A percentile compares a stretch with the other conserved stretches of the same genome.
These are phyloP conservation scores for Backusella luteola DNA, from an alignment of 192 early-diverging fungal species.

Conservation along the genomic window DNA sequence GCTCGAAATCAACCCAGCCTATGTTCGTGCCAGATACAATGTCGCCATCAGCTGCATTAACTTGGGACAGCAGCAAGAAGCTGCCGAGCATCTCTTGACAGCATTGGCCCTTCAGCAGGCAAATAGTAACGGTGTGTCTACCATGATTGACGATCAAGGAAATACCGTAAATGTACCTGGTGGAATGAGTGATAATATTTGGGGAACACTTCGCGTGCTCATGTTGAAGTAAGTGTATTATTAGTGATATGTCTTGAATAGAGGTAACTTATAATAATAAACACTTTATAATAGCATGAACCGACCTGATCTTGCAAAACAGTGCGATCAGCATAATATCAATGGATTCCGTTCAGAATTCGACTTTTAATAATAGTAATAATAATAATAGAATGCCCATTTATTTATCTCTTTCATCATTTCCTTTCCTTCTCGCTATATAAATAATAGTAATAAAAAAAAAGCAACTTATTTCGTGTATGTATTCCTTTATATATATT, in stretches of 20 bases:
- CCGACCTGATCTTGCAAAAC: slow-evolving; percentile 75
- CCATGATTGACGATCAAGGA: slow-evolving; percentile 21
- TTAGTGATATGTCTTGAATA: background rate
- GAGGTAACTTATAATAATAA: background rate
- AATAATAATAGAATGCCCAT: background rate
- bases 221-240: slow-evolving; percentile 35
- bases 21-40: slow-evolving; percentile 96
- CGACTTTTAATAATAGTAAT: slow-evolving; percentile 59
- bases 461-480: no score
- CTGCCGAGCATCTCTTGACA: slow-evolving; percentile 89
- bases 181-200: slow-evolving; percentile 73
- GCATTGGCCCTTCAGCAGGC: slow-evolving; percentile 79
- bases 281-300: slow-evolving; percentile 63
- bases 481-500: no score
- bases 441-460: no score
- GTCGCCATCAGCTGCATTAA: slow-evolving; percentile 92
- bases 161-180: slow-evolving; percentile 30
- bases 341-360: slow-evolving; percentile 80
- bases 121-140: background rate
- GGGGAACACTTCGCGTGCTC: slow-evolving; percentile 78
- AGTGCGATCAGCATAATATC: slow-evolving; percentile 75
- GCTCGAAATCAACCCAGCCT: slow-evolving; percentile 89
- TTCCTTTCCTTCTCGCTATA: no score
- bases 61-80: slow-evolving; percentile 86
- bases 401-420: background rate